Evolutionary conservation across 805 yeast species (phyloP), one percentile per base, ranked within the genome.

Genomic region (Candida argentea): DNA sequence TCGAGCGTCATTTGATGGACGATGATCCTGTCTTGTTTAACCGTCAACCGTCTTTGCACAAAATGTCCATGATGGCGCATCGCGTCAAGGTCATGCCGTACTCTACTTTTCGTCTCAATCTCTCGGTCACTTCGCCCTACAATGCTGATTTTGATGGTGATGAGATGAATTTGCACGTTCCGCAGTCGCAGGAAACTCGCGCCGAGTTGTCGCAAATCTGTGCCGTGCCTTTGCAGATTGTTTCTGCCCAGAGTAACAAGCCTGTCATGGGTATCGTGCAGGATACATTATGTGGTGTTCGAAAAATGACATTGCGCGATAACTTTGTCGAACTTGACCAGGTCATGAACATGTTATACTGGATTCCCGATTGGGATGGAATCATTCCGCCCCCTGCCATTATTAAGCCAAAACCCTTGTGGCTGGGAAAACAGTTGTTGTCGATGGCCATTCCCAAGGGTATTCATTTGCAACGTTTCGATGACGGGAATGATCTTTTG

Each of bases 111-210:
- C 74, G 99, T 63, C 68, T 91, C 63, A 91, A 91, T 51, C 66
- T 91, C 52, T 91, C 97, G 15, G 98, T 91, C 25, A 91, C 98
- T 0, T 85, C 97, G 12, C 99, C 99, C n/a, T 91, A 91, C 59
- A 91, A 91, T 62, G 99, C 99, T 25, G 99, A 91, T 79, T 91
- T 91, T 67, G 99, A 91, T 65, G 99, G 99, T 70, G 99, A 91
- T 60, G 99, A 91, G 63, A 91, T 91, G 99, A 91, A 91, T 61
- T 79, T 91, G 63, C 99, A 91, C 50, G 98, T 89, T 42, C 98
- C 99, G 3, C 99, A 91, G 55, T 82, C 95, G 6, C 95, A 87
- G 39, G 99, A 91, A 56, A 87, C 98, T 0, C 74, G 97, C 51
- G 95, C 98, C 1, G 99, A 91, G 57, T 66, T 91, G 39, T 79